Evolutionary conservation across 2,329 filamentous ascomycete species (phyloP), one percentile per base, ranked within the genome.

Genomic region (Hymenoscyphus repandus): DNA sequence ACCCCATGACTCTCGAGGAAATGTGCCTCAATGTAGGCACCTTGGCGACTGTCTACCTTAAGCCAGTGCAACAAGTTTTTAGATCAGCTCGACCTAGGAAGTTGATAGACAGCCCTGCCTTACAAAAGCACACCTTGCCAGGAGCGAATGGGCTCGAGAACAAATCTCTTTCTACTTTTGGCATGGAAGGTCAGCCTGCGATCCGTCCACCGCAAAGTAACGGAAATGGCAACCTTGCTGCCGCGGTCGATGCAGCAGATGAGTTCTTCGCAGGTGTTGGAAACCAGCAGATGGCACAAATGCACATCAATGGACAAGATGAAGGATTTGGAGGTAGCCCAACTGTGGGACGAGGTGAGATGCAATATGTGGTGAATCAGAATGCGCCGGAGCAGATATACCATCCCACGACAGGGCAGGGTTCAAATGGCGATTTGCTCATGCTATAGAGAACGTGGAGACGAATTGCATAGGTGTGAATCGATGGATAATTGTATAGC

Each of bases 11-110:
- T 0, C 77, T 99, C 6, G 93, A 99, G 70, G 93, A 99, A 68
- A 92, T 99, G 81, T 97, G 93, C 65, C 79, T 99, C 53, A 95
- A 92, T 61, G 91, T 99, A 41, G 93, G 93, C 58, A 97, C 93
- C 0, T 78, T 99, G 3, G 93, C 93, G 3, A 99, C 93, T 0
- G 92, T 99, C 46, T 99, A 99, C 69, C 81, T 99, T 45, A 99
- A 99, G 69, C 93, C 93, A 3, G 92, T 99, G 5, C 90, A 97
- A 67, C 92, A 93, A 48, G 93, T 99, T 9, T 99, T 99, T 76
- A 86, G 93, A 51, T 86, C 85, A 15, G 92, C 93, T 11, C 81
- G 93, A 12, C 86, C 89, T 1, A 80, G 90, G 18, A 84, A 83
- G 50, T 76, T 99, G 2, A 77, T 83, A 49, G 88, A 95, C 47